Percentiles rank a stretch among this genome's conserved stretches.
These are phyloP conservation scores for Phytopythium ostracodes DNA, from an alignment of 352 stramenopile genomes.

Conservation along the genomic window DNA sequence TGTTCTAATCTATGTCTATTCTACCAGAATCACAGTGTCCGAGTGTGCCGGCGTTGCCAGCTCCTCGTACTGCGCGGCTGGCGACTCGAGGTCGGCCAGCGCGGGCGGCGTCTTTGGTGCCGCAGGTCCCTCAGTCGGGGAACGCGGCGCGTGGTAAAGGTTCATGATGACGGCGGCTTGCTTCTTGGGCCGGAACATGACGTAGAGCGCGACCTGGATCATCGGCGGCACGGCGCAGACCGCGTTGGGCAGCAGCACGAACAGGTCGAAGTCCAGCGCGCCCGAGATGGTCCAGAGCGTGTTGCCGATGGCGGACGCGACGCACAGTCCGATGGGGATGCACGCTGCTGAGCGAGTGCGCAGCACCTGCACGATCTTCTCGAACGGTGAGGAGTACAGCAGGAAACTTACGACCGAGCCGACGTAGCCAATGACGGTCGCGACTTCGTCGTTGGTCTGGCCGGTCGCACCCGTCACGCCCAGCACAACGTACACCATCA, in stretches of 20 bases:
- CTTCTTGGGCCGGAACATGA: slow-evolving; percentile 9
- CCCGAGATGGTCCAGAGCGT: slow-evolving; percentile 28
- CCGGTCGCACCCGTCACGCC: slow-evolving; percentile 16
- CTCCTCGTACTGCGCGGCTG: slow-evolving; percentile 1
- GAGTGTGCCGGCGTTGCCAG: slow-evolving; percentile 1
- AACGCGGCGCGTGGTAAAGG: background rate
- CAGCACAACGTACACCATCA: slow-evolving; percentile 16
- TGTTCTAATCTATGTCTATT: background rate
- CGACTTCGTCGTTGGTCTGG: slow-evolving; percentile 12
- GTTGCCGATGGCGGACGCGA: slow-evolving; percentile 21
- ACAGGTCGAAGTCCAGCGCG: slow-evolving; percentile 16
- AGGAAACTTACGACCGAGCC: slow-evolving; percentile 22
- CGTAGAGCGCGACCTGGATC: slow-evolving; percentile 12
- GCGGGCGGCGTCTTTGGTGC: background rate
- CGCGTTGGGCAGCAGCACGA: slow-evolving; percentile 10
- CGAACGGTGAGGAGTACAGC: slow-evolving; percentile 32
- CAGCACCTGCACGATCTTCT: slow-evolving; percentile 33
- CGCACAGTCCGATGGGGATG: slow-evolving; percentile 30
- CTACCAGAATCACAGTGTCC: slow-evolving; percentile 4
- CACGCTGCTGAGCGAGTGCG: slow-evolving; percentile 20
- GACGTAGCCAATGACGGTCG: slow-evolving; percentile 25
- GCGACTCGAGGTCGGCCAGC: background rate
- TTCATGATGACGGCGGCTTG: background rate
- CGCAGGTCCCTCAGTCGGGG: background rate
- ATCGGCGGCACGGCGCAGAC: slow-evolving; percentile 11